Evolutionary conservation across 768 basidiomycete species (phyloP).

Genomic region (Trametes coccinea): DNA sequence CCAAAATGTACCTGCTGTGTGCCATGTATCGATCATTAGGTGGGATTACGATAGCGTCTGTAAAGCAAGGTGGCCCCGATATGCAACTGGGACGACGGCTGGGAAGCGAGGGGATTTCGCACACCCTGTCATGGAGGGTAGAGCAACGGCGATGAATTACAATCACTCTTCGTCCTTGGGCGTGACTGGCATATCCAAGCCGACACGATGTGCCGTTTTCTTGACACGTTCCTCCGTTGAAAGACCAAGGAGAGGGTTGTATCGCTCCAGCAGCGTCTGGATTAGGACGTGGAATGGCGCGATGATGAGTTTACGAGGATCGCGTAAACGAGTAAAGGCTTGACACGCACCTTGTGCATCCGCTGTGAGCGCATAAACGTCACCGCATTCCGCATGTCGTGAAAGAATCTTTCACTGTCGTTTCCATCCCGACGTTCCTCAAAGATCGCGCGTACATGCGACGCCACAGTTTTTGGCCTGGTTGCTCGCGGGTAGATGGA

Average conservation of each 20-base stretch:
- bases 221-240: constrained; percentile 77
- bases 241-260: constrained; percentile 83
- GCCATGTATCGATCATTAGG: background rate
- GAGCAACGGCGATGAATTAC: background rate
- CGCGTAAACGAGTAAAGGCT: background rate
- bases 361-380: constrained; percentile 74
- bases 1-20: constrained; percentile 3
- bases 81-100: background rate
- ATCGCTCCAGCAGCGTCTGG: constrained; percentile 78
- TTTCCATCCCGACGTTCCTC: constrained; percentile 38
- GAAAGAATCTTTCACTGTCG: constrained; percentile 33
- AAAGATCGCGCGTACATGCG: constrained; percentile 56
- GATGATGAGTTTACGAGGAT: background rate
- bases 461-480: constrained; percentile 44
- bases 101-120: background rate
- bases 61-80: background rate
- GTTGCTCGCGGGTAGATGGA: constrained; percentile 38
- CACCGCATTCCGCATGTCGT: constrained; percentile 58
- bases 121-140: background rate
- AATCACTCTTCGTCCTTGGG: constrained; percentile 31
- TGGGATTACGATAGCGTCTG: background rate
- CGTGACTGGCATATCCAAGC: constrained; percentile 75
- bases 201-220: constrained; percentile 85
- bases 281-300: constrained; percentile 1
- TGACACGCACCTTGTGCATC: constrained; percentile 66